These are phyloP conservation scores for Phialophora verrucosa DNA, from an alignment of 2,329 filamentous ascomycete species.

Conservation along the genomic window DNA sequence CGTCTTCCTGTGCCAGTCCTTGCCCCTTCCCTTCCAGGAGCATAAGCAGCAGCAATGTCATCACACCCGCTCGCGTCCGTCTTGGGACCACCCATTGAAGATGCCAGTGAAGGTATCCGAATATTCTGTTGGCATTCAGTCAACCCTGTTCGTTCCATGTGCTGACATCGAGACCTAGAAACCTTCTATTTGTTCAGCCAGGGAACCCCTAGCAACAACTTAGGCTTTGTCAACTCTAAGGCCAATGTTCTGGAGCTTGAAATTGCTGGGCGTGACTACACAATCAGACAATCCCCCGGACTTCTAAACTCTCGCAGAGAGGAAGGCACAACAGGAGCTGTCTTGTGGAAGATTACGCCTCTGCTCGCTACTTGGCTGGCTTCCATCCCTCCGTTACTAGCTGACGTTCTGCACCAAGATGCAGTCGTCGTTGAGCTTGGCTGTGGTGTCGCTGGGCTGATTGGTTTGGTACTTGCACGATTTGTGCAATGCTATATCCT, in stretches of 20 bases:
- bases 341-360: conserved; percentile 91
- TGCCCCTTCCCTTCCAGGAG: not conserved
- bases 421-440: conserved; percentile 80
- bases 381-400: conserved; percentile 66
- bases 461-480: conserved; percentile 71
- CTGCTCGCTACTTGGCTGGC: conserved; percentile 81
- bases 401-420: conserved; percentile 60
- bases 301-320: conserved; percentile 77
- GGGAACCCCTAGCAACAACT: conserved; percentile 72
- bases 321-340: conserved; percentile 77
- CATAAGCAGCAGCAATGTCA: conserved; percentile 19
- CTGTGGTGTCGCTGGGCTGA: conserved; percentile 81
- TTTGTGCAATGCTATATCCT: conserved; percentile 69
- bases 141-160: not conserved
- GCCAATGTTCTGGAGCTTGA: conserved; percentile 69
- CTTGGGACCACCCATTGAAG: conserved; percentile 41
- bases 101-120: conserved; percentile 63
- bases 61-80: conserved; percentile 14
- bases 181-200: conserved; percentile 86
- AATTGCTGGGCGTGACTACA: conserved; percentile 72
- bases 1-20: not conserved
- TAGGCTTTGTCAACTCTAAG: conserved; percentile 82
- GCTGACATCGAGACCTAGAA: conserved; percentile 60
- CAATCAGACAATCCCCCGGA: conserved; percentile 81
- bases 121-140: not conserved